Base-by-base conservation (phyloP, 257 asterid genomes). In the Nicotiana undulata region DNA sequence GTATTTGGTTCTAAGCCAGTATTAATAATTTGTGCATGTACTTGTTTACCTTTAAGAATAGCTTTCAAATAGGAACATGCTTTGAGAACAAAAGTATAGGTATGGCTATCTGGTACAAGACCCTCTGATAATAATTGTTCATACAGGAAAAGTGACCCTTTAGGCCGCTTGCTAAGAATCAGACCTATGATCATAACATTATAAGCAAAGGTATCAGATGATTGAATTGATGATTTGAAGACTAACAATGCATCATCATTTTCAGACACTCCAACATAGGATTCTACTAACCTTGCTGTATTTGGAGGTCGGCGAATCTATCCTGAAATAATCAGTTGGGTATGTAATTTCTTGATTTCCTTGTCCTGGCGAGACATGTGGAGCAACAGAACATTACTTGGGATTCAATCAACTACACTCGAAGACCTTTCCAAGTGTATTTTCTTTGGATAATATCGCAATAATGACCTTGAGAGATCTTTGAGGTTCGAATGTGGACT, bases 261-360 rank as follows among this genome's bases (percentile, higher is more conserved):
- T 17, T 63, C 81, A 46, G 79, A 80, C 0, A 53, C 67, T 5
- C 81, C 82, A 52, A 77, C 63, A 17, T 83, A 85, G 66, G 88
- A 76, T 61, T 85, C 80, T 2, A 85, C 17, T 1, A 85, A 81
- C 80, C 81, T 83, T 37, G 80, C 83, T 22, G 75, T 74, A 28
- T 80, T 80, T 16, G 74, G 79, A 17, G 77, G 32, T 13, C 44
- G 85, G 26, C 40, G 72, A 55, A 80, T 80, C 34, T 61, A 79
- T 49, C 88, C 88, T 10, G 82, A 76, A 31, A 85, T 79, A 37
- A 83, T 53, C 29, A 83, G 17, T 34, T 83, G 88, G 88, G 79
- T 83, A 44, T 85, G 88, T 31, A 83, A 7, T 67, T 83, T 85
- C 26, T 75, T 15, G 63, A 80, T 52, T 79, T 83, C 88, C 46